A percentile compares a stretch with the other conserved stretches of the same genome.
Conservation (phyloP, 495 filamentous ascomycete genomes). For the Amphirosellinia nigrospora region DNA sequence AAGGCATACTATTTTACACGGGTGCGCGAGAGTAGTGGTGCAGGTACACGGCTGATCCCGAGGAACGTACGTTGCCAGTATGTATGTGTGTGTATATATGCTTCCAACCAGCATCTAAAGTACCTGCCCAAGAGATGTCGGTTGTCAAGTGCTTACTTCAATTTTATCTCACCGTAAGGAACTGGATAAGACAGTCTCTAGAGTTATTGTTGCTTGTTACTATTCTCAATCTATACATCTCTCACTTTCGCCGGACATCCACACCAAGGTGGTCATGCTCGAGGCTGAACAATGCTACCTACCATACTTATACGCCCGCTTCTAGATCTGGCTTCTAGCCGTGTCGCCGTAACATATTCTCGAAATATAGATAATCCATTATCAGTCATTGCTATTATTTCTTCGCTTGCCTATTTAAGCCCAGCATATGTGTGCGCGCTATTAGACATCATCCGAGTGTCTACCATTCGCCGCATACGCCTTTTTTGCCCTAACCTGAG, state of each 20-base stretch:
- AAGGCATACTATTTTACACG: neutral
- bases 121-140: neutral
- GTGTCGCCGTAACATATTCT: neutral
- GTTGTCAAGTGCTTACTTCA: neutral
- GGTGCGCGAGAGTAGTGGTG: neutral
- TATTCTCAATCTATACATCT: neutral
- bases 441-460: neutral
- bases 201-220: neutral
- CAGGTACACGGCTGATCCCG: neutral
- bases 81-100: too few relatives aligned
- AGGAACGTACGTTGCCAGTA: neutral
- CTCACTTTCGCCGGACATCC: neutral
- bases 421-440: neutral
- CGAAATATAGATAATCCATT: neutral
- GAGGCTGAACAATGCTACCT: slow-evolving; percentile 16
- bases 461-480: neutral
- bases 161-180: neutral
- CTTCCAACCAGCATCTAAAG: neutral
- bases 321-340: slow-evolving; percentile 1
- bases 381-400: neutral
- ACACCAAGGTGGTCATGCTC: neutral
- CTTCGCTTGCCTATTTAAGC: neutral
- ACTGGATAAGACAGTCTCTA: neutral
- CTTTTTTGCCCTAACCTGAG: neutral
- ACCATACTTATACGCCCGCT: neutral